Evolutionary conservation across 1,284 basidiomycete genomes (phyloP).

Genomic region (Rugosomyces carneus): DNA sequence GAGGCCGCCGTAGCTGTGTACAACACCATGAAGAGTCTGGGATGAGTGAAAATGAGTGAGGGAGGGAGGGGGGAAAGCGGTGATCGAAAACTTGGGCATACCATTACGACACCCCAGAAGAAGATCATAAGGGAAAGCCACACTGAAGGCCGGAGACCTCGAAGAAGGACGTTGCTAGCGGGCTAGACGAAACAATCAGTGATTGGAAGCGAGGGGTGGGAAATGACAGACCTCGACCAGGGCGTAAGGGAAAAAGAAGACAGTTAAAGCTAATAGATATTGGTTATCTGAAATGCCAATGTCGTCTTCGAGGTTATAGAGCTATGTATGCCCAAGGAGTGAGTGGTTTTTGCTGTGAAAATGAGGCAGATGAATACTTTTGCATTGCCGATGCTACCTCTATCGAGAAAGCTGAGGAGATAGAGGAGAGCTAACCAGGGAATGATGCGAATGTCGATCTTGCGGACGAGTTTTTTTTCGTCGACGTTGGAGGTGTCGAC

Average conservation of each 20-base stretch:
- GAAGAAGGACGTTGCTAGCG: slow-evolving; percentile 49
- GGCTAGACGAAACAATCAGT: slow-evolving; percentile 27
- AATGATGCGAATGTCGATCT: slow-evolving; percentile 45
- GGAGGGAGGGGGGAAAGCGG: slow-evolving; percentile 3
- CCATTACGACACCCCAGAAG: slow-evolving; percentile 56
- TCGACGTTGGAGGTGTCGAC: slow-evolving; percentile 36
- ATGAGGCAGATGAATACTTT: slow-evolving; percentile 31
- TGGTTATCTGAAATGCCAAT: slow-evolving; percentile 43
- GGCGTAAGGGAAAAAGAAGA: slow-evolving; percentile 55
- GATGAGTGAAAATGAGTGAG: not conserved
- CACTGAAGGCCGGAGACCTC: slow-evolving; percentile 49
- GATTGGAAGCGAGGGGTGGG: not conserved
- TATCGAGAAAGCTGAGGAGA: slow-evolving; percentile 56
- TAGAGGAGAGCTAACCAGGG: slow-evolving; percentile 58
- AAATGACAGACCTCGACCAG: slow-evolving; percentile 40
- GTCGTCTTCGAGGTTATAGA: slow-evolving; percentile 43
- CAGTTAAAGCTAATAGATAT: slow-evolving; percentile 49
- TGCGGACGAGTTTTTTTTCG: slow-evolving; percentile 41
- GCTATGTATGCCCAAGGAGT: slow-evolving; percentile 25
- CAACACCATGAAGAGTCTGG: slow-evolving; percentile 48
- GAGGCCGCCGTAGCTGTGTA: slow-evolving; percentile 44
- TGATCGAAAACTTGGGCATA: slow-evolving; percentile 16
- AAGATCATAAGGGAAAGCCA: slow-evolving; percentile 53
- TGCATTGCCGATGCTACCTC: slow-evolving; percentile 63
- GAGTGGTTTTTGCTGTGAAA: not conserved